These are phyloP conservation scores for Sclerotinia subarctica DNA, from an alignment of 2,329 filamentous ascomycete species.

Conservation along the genomic window DNA sequence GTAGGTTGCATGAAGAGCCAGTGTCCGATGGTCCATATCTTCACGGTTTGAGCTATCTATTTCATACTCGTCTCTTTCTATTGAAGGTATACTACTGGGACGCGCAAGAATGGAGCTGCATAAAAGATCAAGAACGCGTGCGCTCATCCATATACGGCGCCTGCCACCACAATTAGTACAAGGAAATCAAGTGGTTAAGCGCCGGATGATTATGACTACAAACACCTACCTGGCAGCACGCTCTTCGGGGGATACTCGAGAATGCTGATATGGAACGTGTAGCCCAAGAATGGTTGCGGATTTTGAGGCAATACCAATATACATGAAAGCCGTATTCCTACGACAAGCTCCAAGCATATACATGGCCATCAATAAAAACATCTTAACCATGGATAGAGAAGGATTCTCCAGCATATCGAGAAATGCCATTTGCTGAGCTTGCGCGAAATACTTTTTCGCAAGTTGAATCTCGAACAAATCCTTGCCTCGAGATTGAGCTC, in stretches of 20 bases:
- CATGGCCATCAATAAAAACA: conserved; percentile 13
- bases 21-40: conserved; percentile 1
- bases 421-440: conserved; percentile 12
- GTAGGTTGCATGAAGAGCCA: conserved; percentile 1
- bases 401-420: conserved; percentile 9
- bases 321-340: conserved; percentile 13
- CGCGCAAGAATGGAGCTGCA: conserved; percentile 14
- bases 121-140: conserved; percentile 12
- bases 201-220: too few relatives aligned
- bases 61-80: conserved; percentile 13
- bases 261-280: conserved; percentile 9
- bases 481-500: conserved; percentile 11
- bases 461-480: neutral
- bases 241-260: neutral
- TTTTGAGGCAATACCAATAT: conserved; percentile 10
- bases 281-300: conserved; percentile 15
- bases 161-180: neutral
- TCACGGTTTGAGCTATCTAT: conserved; percentile 3
- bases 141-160: conserved; percentile 16
- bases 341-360: conserved; percentile 14
- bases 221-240: conserved; percentile 2
- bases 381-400: conserved; percentile 5
- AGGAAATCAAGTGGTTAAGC: neutral
- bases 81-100: conserved; percentile 10
- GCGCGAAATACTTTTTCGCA: conserved; percentile 10